These are phyloP conservation scores for Pelargonium australe DNA, from an alignment of 441 rosid species.

Conservation along the genomic window DNA sequence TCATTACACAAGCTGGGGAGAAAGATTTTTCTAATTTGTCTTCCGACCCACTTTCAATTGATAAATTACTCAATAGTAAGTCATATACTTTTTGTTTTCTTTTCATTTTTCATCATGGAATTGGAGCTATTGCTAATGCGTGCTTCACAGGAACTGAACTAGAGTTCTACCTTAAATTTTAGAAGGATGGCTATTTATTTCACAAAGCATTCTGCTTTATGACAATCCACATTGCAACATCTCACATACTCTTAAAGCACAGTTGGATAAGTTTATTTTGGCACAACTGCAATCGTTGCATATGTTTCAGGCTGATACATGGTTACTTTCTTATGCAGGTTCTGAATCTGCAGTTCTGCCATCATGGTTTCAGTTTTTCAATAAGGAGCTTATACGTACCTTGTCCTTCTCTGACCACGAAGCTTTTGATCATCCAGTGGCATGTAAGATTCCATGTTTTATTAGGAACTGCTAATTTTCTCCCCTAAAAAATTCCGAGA, in stretches of 20 bases:
- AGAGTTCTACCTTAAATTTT: neutral
- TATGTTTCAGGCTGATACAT: constrained; percentile 22
- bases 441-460: constrained; percentile 55
- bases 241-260: neutral
- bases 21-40: constrained; percentile 42
- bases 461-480: constrained; percentile 19
- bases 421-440: constrained; percentile 98
- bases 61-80: constrained; percentile 61
- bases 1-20: constrained; percentile 72
- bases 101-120: neutral
- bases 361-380: constrained; percentile 79
- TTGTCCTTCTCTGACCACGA: constrained; percentile 92
- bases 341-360: constrained; percentile 68
- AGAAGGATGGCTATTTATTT: neutral
- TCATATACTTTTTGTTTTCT: constrained; percentile 1
- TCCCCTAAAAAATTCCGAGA: constrained; percentile 6
- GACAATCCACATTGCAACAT: neutral
- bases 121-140: neutral
- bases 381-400: constrained; percentile 65
- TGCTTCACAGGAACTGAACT: constrained; percentile 2
- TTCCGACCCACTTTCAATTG: constrained; percentile 55
- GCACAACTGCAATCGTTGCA: neutral
- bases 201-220: neutral
- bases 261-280: neutral
- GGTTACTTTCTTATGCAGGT: constrained; percentile 40